These are phyloP conservation scores for Cyberlindnera nakhonratchasimensis DNA, from an alignment of 805 yeast genomes.

Conservation along the genomic window DNA sequence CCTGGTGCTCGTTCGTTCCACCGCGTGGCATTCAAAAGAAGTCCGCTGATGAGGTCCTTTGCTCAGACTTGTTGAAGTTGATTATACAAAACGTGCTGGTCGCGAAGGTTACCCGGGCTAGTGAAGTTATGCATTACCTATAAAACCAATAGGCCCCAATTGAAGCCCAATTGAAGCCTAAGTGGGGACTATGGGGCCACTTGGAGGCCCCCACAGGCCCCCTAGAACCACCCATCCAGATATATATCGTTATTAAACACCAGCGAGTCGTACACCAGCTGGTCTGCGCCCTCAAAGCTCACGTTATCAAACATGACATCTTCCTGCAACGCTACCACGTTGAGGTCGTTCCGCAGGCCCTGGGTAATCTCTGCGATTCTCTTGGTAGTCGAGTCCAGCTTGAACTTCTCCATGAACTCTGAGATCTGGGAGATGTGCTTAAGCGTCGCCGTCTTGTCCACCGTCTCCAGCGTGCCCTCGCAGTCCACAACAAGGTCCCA, in stretches of 20 bases:
- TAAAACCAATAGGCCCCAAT: too few relatives aligned
- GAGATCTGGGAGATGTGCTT: slow-evolving; percentile 23
- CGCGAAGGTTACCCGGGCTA: background rate
- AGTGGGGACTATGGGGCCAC: too few relatives aligned
- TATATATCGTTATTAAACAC: slow-evolving; percentile 28
- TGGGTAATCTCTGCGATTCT: slow-evolving; percentile 41
- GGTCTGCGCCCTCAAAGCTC: slow-evolving; percentile 22
- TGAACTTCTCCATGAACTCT: slow-evolving; percentile 24
- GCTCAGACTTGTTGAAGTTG: too few relatives aligned
- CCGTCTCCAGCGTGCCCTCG: slow-evolving; percentile 3
- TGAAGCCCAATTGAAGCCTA: too few relatives aligned
- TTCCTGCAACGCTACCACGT: slow-evolving; percentile 32
- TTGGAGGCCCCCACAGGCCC: too few relatives aligned
- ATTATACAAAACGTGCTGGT: too few relatives aligned
- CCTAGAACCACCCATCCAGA: slow-evolving; percentile 18
- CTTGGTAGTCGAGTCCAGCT: slow-evolving; percentile 40
- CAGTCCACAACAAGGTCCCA: slow-evolving; percentile 11
- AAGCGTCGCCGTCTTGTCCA: slow-evolving; percentile 23
- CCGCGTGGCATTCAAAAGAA: too few relatives aligned
- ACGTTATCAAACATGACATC: slow-evolving; percentile 22
- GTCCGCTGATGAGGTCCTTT: too few relatives aligned
- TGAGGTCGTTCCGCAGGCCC: slow-evolving; percentile 40
- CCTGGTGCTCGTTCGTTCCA: too few relatives aligned
- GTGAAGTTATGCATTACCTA: too few relatives aligned
- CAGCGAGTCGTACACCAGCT: slow-evolving; percentile 22